Conservation (phyloP, 1,139 yeast genomes). For the Saccharomyces hybrid region DNA sequence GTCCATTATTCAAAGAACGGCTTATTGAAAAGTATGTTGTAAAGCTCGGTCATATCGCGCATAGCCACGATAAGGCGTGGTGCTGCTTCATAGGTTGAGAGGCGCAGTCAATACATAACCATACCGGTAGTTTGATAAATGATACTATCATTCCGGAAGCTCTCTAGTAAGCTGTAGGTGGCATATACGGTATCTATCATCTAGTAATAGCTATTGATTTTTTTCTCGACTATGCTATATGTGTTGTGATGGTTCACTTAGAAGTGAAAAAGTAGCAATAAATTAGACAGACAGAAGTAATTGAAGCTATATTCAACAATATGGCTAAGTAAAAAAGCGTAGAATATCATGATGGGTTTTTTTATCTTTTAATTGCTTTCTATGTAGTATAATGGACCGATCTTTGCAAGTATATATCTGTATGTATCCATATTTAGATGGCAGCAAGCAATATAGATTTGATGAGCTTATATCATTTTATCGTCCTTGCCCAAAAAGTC, state of each 20-base stretch:
- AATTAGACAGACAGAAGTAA: too few relatives aligned
- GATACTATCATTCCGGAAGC: background rate
- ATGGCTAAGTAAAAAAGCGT: background rate
- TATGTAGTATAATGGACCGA: background rate
- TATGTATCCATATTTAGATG: background rate
- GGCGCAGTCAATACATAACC: background rate
- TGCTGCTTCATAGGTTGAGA: background rate
- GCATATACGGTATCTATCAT: background rate
- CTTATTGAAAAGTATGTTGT: background rate
- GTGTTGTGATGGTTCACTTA: background rate
- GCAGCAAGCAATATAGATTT: background rate
- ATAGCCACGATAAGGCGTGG: background rate
- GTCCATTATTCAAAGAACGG: background rate
- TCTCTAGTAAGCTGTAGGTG: background rate
- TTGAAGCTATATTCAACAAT: background rate
- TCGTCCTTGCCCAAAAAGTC: background rate
- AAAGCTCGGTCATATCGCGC: background rate
- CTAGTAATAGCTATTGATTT: background rate
- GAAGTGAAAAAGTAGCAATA: too few relatives aligned
- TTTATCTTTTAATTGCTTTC: background rate
- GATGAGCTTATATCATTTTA: background rate
- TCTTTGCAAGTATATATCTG: background rate
- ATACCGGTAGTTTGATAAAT: background rate
- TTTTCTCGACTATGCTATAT: background rate
- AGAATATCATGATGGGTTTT: background rate